Percentiles rank a stretch among this genome's conserved stretches.
phyloP scores from a whole-genome alignment of 257 asterid species.

The Hygrophila difformis region DNA sequence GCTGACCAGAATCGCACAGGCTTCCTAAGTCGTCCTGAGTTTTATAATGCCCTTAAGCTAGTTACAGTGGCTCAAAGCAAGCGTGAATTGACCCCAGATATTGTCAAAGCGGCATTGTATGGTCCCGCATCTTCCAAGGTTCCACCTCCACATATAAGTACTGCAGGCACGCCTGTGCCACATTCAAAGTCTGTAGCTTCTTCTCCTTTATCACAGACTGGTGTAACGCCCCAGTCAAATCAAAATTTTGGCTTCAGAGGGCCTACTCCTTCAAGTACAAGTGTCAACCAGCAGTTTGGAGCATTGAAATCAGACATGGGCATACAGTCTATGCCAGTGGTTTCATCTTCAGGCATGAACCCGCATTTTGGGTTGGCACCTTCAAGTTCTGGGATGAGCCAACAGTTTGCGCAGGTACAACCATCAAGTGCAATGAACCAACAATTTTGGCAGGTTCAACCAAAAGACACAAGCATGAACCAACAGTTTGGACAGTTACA shows the following conservation, averaged over 20 bases:
- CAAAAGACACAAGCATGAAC: constrained; percentile 16
- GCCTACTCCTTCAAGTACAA: constrained; percentile 26
- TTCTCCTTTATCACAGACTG: constrained; percentile 36
- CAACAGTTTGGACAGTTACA: constrained; percentile 36
- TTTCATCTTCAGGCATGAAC: constrained; percentile 7
- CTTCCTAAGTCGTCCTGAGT: constrained; percentile 72
- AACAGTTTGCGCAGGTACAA: not conserved
- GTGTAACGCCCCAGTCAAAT: constrained; percentile 13
- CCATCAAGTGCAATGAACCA: constrained; percentile 7
- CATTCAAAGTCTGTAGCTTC: constrained; percentile 42
- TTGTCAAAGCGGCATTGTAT: constrained; percentile 81
- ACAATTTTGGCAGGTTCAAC: not conserved
- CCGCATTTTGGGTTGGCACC: constrained; percentile 32
- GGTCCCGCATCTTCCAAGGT: constrained; percentile 86
- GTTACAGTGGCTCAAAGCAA: constrained; percentile 98
- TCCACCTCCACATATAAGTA: constrained; percentile 80
- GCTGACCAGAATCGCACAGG: constrained; percentile 75
- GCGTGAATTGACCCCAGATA: constrained; percentile 82
- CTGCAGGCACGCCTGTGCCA: constrained; percentile 40
- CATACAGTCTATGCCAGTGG: constrained; percentile 25
- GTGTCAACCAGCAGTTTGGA: constrained; percentile 37
- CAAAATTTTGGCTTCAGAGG: constrained; percentile 52
- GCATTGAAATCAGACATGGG: constrained; percentile 33
- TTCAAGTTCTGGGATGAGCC: constrained; percentile 7
- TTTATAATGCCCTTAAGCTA: constrained; percentile 89